Base-by-base conservation (phyloP, 2,329 filamentous ascomycete genomes). In the Byssothecium circinans region DNA sequence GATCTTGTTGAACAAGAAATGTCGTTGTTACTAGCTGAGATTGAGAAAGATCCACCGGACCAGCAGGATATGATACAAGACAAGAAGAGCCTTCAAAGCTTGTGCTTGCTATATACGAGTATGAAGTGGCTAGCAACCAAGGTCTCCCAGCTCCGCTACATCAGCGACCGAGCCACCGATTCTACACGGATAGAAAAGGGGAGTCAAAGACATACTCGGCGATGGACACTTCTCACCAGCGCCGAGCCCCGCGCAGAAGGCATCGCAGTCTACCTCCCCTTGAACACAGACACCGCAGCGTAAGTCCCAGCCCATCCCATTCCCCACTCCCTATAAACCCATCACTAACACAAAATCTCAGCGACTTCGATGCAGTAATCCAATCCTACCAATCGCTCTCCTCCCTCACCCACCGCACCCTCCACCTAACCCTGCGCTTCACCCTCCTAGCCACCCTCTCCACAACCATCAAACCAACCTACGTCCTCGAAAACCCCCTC, bases 61-160 rank as follows among this genome's bases (percentile, higher is more conserved):
- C 79, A 87, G 43, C 86, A 86, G 15, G 92, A 97, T 67, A 86
- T 96, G 40, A 91, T 97, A 54, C 86, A 88, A 35, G 91, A 97
- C 63, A 85, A 88, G 20, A 95, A 97, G 67, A 88, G 86, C 3
- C 86, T 97, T 22, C 84, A 87, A 35, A 87, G 87, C 3, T 75
- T 99, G 4, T 96, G 91, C 59, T 81, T 96, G 32, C 77, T 99
- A 29, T 95, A 96, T 70, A 96, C 91, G 41, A 96, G 91, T 75
- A 95, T 97, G 90, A 94, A 95, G 77, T 99, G 94, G 94, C 82
- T 99, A 29, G 85, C 88, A 17, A 86, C 86, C 58, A 94, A 92
- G 73, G 84, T 95, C 34, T 76, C 80, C n/a, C 80, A 88, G 47
- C 78, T 99, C 43, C 83, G 94, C 34, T 86, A 92, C 64, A 90